Evolutionary conservation across 2,329 filamentous ascomycete species (phyloP).

Genomic region (Drechslerella stenobrocha): DNA sequence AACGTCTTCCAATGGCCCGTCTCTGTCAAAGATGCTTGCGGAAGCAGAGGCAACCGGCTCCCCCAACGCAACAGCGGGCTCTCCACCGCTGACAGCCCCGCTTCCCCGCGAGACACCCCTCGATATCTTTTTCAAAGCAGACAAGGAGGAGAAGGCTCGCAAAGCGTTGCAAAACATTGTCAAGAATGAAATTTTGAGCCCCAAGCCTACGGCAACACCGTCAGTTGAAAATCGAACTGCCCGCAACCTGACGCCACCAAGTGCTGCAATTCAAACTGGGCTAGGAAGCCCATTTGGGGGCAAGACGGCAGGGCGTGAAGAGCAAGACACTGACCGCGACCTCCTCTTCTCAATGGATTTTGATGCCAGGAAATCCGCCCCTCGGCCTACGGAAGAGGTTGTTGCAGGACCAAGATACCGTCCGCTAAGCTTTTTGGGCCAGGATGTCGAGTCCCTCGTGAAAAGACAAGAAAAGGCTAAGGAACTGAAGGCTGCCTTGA

Average conservation of each 20-base stretch:
- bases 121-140: slow-evolving; percentile 86
- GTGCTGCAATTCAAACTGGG: slow-evolving; percentile 28
- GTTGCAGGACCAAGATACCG: slow-evolving; percentile 36
- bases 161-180: slow-evolving; percentile 33
- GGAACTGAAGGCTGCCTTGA: slow-evolving; percentile 33
- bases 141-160: slow-evolving; percentile 73
- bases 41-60: slow-evolving; percentile 56
- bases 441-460: slow-evolving; percentile 39
- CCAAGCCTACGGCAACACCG: slow-evolving; percentile 48
- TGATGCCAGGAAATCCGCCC: slow-evolving; percentile 25
- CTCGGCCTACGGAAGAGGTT: slow-evolving; percentile 32
- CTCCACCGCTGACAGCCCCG: slow-evolving; percentile 47
- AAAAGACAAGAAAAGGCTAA: slow-evolving; percentile 45
- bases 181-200: slow-evolving; percentile 45
- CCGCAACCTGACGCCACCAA: slow-evolving; percentile 41
- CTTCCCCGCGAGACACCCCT: slow-evolving; percentile 62
- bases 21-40: slow-evolving; percentile 58
- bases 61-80: slow-evolving; percentile 55
- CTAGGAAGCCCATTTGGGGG: slow-evolving; percentile 39
- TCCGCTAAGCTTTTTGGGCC: slow-evolving; percentile 31
- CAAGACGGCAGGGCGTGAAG: slow-evolving; percentile 22
- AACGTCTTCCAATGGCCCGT: slow-evolving; percentile 62
- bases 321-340: slow-evolving; percentile 31
- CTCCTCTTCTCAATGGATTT: slow-evolving; percentile 42
- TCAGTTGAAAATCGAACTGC: slow-evolving; percentile 33